These are phyloP conservation scores for Penicillium cosmopolitanum DNA, from an alignment of 495 filamentous ascomycete species.

Conservation along the genomic window DNA sequence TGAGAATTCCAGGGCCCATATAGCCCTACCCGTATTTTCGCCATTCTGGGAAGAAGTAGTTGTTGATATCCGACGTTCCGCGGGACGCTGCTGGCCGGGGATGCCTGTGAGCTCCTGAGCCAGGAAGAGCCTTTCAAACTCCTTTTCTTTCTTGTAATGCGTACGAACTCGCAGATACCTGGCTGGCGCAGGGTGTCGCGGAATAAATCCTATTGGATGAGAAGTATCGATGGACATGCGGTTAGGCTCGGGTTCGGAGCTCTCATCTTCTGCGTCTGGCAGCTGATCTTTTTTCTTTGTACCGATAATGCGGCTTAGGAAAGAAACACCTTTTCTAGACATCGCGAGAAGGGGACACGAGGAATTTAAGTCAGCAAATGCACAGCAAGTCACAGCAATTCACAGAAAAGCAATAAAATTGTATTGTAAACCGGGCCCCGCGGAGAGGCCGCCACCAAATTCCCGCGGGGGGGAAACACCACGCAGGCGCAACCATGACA, in stretches of 20 bases:
- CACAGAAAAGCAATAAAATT: too few relatives aligned
- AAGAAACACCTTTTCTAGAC: conserved; percentile 80
- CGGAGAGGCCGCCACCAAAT: too few relatives aligned
- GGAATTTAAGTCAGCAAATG: not conserved
- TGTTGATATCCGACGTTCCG: conserved; percentile 32
- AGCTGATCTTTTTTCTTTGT: conserved; percentile 67
- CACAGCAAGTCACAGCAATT: too few relatives aligned
- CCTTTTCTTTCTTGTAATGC: conserved; percentile 78
- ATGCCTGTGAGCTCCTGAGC: conserved; percentile 75
- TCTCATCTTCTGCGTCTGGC: conserved; percentile 64
- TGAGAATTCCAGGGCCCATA: conserved; percentile 93
- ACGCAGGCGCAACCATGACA: not conserved
- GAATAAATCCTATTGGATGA: conserved; percentile 83
- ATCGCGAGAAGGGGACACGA: not conserved
- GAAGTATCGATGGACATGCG: conserved; percentile 79
- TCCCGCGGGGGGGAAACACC: not conserved
- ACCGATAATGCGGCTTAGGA: conserved; percentile 87
- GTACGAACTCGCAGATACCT: conserved; percentile 86
- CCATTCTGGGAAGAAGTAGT: conserved; percentile 41
- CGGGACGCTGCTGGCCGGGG: conserved; percentile 18
- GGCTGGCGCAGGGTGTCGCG: conserved; percentile 85
- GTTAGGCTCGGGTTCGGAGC: conserved; percentile 69
- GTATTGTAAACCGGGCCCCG: too few relatives aligned
- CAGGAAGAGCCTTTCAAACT: conserved; percentile 86
- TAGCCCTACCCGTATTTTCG: conserved; percentile 53